Percentiles rank a stretch among this genome's conserved stretches.
phyloP scores from a whole-genome alignment of 371 early-diverging fungal genomes.

The Rhizomucor pusillus region DNA sequence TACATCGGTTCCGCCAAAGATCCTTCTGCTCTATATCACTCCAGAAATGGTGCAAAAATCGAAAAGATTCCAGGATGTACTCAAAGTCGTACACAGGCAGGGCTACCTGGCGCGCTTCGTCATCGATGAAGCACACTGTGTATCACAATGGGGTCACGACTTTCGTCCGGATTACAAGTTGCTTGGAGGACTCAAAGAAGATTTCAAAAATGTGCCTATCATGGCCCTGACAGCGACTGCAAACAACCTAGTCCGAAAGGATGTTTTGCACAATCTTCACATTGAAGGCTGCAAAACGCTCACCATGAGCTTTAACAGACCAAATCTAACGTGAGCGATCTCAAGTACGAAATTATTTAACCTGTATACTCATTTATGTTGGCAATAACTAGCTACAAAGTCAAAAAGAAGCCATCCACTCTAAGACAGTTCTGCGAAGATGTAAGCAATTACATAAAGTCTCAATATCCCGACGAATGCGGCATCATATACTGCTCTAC shows the following conservation, averaged over 20 bases:
- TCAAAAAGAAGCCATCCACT: slow-evolving; percentile 20
- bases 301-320: slow-evolving; percentile 88
- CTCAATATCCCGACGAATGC: slow-evolving; percentile 64
- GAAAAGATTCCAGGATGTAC: slow-evolving; percentile 51
- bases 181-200: slow-evolving; percentile 58
- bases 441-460: slow-evolving; percentile 33
- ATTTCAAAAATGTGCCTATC: slow-evolving; percentile 84
- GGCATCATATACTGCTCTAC: slow-evolving; percentile 98
- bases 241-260: slow-evolving; percentile 86
- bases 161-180: slow-evolving; percentile 87
- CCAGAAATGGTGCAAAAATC: slow-evolving; percentile 92
- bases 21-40: slow-evolving; percentile 90
- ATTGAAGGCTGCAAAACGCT: slow-evolving; percentile 71
- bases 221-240: slow-evolving; percentile 99
- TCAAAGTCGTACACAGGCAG: slow-evolving; percentile 61
- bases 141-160: slow-evolving; percentile 98
- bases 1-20: slow-evolving; percentile 15
- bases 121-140: slow-evolving; percentile 99
- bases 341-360: too few species aligned
- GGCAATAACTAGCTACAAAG: not conserved
- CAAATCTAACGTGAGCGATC: slow-evolving; percentile 59
- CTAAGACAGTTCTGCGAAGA: slow-evolving; percentile 37
- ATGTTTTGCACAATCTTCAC: slow-evolving; percentile 64
- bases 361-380: too few species aligned
- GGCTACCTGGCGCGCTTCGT: slow-evolving; percentile 86